phyloP scores from a whole-genome alignment of 768 basidiomycete genomes.

The Lentinula guzmanii region DNA sequence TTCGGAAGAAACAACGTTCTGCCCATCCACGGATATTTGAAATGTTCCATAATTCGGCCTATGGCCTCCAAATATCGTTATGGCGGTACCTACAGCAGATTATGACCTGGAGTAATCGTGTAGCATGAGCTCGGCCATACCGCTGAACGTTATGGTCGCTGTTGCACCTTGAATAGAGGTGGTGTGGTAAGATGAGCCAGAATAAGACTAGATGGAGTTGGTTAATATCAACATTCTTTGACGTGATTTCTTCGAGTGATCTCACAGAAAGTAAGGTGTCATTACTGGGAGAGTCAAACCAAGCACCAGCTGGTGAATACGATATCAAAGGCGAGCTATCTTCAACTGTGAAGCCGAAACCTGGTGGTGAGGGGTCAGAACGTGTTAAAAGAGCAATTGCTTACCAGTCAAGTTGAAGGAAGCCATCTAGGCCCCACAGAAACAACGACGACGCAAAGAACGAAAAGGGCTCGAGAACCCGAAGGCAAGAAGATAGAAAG shows the following conservation, averaged over 20 bases:
- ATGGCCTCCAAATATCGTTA: constrained; percentile 44
- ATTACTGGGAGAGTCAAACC: constrained; percentile 36
- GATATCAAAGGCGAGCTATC: constrained; percentile 50
- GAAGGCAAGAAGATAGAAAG: constrained; percentile 7
- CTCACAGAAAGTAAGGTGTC: constrained; percentile 35
- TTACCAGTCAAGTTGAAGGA: constrained; percentile 37
- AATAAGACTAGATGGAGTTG: constrained; percentile 31
- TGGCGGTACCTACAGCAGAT: constrained; percentile 36
- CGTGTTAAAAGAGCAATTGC: not conserved
- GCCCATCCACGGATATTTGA: constrained; percentile 38
- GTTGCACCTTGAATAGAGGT: constrained; percentile 39
- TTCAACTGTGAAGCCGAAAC: constrained; percentile 33
- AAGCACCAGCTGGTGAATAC: constrained; percentile 44
- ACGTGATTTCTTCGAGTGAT: not conserved
- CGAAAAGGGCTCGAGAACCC: constrained; percentile 1
- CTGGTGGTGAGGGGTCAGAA: not conserved
- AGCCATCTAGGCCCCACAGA: constrained; percentile 40
- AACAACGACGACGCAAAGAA: constrained; percentile 14
- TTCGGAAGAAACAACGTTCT: constrained; percentile 27
- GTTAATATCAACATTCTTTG: not conserved
- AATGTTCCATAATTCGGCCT: constrained; percentile 42
- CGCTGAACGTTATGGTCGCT: constrained; percentile 45
- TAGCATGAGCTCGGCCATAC: constrained; percentile 18
- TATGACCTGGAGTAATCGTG: not conserved
- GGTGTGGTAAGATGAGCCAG: constrained; percentile 36